Evolutionary conservation across 345 rosid species (phyloP).

Genomic region (Mangifera indica): DNA sequence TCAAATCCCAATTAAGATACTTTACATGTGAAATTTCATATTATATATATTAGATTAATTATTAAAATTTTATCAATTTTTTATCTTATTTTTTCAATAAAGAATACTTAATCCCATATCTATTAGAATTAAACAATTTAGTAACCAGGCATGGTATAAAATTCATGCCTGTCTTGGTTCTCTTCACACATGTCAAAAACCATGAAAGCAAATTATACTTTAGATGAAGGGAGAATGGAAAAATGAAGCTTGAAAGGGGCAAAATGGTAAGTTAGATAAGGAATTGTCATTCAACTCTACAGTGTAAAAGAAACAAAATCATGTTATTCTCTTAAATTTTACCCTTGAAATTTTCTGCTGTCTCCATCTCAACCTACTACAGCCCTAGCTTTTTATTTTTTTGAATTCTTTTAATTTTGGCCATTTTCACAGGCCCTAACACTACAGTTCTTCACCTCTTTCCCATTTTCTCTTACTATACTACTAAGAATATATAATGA

Average conservation of each 20-base stretch:
- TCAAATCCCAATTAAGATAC: no score
- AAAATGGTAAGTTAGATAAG: slow-evolving; percentile 11
- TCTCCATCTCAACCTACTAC: slow-evolving; percentile 28
- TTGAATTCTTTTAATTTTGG: neutral
- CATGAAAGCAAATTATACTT: neutral
- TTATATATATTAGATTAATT: no score
- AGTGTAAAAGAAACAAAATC: slow-evolving; percentile 25
- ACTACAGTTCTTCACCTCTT: neutral
- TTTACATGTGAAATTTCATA: no score
- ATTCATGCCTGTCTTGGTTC: no score
- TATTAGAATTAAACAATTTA: no score
- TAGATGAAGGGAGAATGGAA: neutral
- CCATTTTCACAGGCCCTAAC: slow-evolving; percentile 16
- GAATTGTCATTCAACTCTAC: slow-evolving; percentile 34
- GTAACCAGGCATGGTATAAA: no score
- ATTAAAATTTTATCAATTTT: no score
- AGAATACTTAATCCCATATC: no score
- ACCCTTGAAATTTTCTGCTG: slow-evolving; percentile 14
- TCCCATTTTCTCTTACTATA: neutral
- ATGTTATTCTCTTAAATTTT: slow-evolving; percentile 31
- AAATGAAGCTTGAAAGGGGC: slow-evolving; percentile 12
- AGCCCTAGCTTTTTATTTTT: neutral
- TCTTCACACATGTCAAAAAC: neutral
- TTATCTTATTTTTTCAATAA: no score
- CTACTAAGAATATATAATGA: neutral